Percentiles rank a stretch among this genome's conserved stretches.
These are phyloP conservation scores for Verticillium dahliae DNA, from an alignment of 2,329 filamentous ascomycete species.

Conservation along the genomic window DNA sequence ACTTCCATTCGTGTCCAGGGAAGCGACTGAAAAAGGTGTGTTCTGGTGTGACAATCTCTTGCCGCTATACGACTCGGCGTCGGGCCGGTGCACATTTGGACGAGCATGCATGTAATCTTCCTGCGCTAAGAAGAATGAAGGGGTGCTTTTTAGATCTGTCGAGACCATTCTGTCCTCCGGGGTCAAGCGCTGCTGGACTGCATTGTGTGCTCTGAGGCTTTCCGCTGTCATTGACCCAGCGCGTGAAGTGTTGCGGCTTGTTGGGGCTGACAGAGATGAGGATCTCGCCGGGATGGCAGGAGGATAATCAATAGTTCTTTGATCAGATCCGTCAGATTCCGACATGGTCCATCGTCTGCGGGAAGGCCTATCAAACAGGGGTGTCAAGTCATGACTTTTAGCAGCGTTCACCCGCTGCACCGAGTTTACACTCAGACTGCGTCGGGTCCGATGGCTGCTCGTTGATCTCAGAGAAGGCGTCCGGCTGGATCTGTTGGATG, in stretches of 20 bases:
- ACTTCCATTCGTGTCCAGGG: constrained; percentile 46
- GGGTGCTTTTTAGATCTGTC: constrained; percentile 15
- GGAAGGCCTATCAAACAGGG: constrained; percentile 34
- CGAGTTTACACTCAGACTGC: constrained; percentile 46
- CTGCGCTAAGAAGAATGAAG: constrained; percentile 28
- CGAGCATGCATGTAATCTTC: constrained; percentile 15
- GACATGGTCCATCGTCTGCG: constrained; percentile 36
- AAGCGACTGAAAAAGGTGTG: constrained; percentile 57
- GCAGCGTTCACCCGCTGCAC: constrained; percentile 33
- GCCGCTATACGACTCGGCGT: constrained; percentile 45
- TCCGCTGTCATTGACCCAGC: constrained; percentile 51
- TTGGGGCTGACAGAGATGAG: constrained; percentile 57
- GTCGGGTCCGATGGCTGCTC: constrained; percentile 50
- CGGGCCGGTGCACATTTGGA: constrained; percentile 22
- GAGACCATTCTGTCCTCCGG: constrained; percentile 18
- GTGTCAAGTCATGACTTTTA: constrained; percentile 32
- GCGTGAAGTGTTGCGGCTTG: constrained; percentile 50
- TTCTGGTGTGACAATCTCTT: constrained; percentile 48
- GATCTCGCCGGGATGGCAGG: constrained; percentile 49
- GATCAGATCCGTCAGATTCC: constrained; percentile 42
- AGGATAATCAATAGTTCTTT: constrained; percentile 54
- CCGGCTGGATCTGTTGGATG: constrained; percentile 44
- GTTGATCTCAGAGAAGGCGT: constrained; percentile 53
- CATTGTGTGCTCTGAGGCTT: constrained; percentile 50
- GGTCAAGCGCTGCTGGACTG: constrained; percentile 16